These are phyloP conservation scores for Penicillium silybi DNA, from an alignment of 495 filamentous ascomycete species.

Conservation along the genomic window DNA sequence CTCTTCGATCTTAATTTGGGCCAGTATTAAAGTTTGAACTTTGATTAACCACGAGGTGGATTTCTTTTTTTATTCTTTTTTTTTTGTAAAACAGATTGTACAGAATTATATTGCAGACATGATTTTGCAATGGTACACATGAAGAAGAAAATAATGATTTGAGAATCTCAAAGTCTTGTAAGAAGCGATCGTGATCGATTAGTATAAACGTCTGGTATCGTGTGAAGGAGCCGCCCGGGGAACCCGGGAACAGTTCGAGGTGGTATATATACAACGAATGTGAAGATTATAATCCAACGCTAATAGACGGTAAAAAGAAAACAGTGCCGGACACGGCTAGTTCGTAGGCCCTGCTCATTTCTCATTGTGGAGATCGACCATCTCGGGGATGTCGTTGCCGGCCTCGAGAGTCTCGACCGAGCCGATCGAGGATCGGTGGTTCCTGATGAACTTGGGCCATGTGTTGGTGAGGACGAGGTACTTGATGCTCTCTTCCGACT, in stretches of 20 bases:
- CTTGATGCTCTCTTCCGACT: slow-evolving; percentile 58
- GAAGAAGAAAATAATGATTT: not conserved
- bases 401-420: slow-evolving; percentile 12
- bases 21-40: not conserved
- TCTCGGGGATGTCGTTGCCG: not conserved
- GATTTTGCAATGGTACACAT: not conserved
- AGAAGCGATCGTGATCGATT: not conserved
- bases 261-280: not conserved
- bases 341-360: not conserved
- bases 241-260: not conserved
- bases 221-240: not conserved
- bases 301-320: not conserved
- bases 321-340: not conserved
- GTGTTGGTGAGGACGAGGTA: slow-evolving; percentile 67
- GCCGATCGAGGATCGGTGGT: slow-evolving; percentile 13
- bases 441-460: slow-evolving; percentile 59
- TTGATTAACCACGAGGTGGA: not conserved
- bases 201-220: not conserved
- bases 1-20: no score
- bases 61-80: not conserved
- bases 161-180: not conserved
- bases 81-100: not conserved
- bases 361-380: not conserved
- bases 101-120: not conserved
- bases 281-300: not conserved